Evolutionary conservation across 1,284 basidiomycete genomes (phyloP).

Genomic region (Cryptococcus hybrid): DNA sequence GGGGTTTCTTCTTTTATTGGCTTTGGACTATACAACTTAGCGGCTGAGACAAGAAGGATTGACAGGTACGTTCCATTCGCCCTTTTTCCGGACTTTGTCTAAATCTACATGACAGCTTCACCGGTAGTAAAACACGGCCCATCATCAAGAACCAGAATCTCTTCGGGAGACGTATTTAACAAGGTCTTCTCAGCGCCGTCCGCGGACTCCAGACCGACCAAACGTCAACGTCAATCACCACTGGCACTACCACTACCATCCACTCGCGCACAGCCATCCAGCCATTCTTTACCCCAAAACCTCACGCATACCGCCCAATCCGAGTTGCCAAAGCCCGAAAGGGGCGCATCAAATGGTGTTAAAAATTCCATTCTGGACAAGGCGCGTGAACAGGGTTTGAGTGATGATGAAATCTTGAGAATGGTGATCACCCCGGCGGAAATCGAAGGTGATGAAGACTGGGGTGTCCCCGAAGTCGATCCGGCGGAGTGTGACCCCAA

Average conservation of each 20-base stretch:
- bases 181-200: background rate
- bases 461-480: slow-evolving; percentile 69
- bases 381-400: slow-evolving; percentile 18
- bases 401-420: slow-evolving; percentile 30
- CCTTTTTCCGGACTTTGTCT: background rate
- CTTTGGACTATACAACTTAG: slow-evolving; percentile 3
- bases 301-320: slow-evolving; percentile 28
- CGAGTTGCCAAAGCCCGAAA: slow-evolving; percentile 13
- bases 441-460: slow-evolving; percentile 56
- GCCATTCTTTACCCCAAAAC: slow-evolving; percentile 14
- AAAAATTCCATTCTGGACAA: slow-evolving; percentile 1
- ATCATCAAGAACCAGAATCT: slow-evolving; percentile 1
- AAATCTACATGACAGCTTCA: background rate
- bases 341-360: slow-evolving; percentile 10
- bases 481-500: slow-evolving; percentile 59
- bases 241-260: background rate
- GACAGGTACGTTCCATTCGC: slow-evolving; percentile 4
- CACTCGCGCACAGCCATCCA: too few species aligned
- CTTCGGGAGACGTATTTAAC: slow-evolving; percentile 4
- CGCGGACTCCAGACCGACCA: slow-evolving; percentile 2
- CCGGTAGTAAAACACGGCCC: background rate
- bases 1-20: background rate
- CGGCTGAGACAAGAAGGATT: slow-evolving; percentile 9
- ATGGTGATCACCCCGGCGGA: slow-evolving; percentile 23
- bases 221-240: slow-evolving; percentile 10